Base-by-base conservation (phyloP, 139 green algal species). In the Micractinium sp. region DNA sequence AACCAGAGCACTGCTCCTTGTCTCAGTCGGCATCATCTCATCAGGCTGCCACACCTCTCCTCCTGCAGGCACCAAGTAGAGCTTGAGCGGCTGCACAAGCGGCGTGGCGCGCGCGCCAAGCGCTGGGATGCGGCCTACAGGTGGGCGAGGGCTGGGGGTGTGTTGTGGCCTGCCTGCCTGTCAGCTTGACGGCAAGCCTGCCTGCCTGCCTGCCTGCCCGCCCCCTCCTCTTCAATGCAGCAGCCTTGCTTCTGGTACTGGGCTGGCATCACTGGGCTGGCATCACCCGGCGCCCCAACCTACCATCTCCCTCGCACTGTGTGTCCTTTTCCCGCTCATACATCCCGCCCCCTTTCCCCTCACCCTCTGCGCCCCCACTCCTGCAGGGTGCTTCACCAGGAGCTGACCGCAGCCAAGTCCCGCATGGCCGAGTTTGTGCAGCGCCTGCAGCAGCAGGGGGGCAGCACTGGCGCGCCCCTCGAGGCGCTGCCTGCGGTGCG, bases 61-160 rank as follows among this genome's bases (percentile, higher is more conserved):
- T 29, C 77, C 69, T 81, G 84, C 69, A 90, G 82, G 82, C 73
- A 82, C 3, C n/a, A 53, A 1, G 25, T 33, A 0, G 67, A 92
- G 80, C 38, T 91, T 19, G 69, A 88, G 38, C 23, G 41, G 53
- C 90, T 91, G 39, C 82, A 75, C 79, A 33, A 23, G 16, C 56
- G 61, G 63, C 87, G 81, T 0, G 77, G 39, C 41, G 41, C 63
- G 41, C 87, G 90, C 0, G 76, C 78, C n/a, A 69, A 82, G 76
- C 90, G 90, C 87, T 92, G 90, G 90, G 85, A 92, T 15, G 69
- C 87, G 7, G 90, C 90, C 27, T 92, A 75, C 67, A 75, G 25
- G 82, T 87, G 67, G 5, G n/a, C 1, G 0, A 5, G 27, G 15
- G n/a, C 31, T n/a, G 39, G 74, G 74, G 33, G 14, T 15, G 29